These are phyloP conservation scores for Zygoascus meyerae DNA, from an alignment of 1,139 yeast genomes.

Conservation along the genomic window DNA sequence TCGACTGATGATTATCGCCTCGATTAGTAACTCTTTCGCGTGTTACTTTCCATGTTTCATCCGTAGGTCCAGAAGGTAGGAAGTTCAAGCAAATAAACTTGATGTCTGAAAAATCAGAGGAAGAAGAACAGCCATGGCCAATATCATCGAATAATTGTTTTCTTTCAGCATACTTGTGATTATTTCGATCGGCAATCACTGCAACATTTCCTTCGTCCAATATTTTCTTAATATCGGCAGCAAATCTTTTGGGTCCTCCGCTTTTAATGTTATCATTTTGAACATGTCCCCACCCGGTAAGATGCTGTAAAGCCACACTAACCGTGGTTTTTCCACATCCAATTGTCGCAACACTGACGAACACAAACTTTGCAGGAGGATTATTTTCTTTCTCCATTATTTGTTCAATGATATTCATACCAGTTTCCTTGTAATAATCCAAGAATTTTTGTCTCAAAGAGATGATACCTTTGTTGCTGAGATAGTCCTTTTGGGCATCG, in stretches of 20 bases:
- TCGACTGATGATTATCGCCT: slow-evolving; percentile 89
- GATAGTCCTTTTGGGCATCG: slow-evolving; percentile 41
- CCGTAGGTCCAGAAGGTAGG: slow-evolving; percentile 36
- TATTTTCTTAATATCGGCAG: slow-evolving; percentile 37
- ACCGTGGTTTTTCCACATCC: slow-evolving; percentile 96
- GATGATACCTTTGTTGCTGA: slow-evolving; percentile 67
- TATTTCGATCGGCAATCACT: slow-evolving; percentile 79
- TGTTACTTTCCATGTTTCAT: slow-evolving; percentile 41
- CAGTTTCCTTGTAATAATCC: slow-evolving; percentile 42
- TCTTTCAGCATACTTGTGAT: slow-evolving; percentile 68
- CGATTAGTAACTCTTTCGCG: slow-evolving; percentile 54
- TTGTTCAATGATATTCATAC: slow-evolving; percentile 29
- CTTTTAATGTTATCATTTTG: slow-evolving; percentile 74
- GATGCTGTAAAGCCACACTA: slow-evolving; percentile 49
- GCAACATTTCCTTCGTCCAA: slow-evolving; percentile 47
- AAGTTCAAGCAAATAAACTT: slow-evolving; percentile 67
- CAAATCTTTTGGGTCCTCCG: slow-evolving; percentile 39
- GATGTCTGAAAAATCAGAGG: slow-evolving; percentile 31
- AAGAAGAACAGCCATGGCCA: slow-evolving; percentile 13
- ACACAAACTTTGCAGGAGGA: slow-evolving; percentile 44
- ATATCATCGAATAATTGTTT: slow-evolving; percentile 57
- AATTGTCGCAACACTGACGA: slow-evolving; percentile 82
- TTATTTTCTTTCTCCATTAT: slow-evolving; percentile 1
- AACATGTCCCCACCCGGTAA: slow-evolving; percentile 69
- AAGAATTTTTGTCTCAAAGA: slow-evolving; percentile 59